Evolutionary conservation across 768 basidiomycete species (phyloP), one percentile per base, ranked within the genome.

Genomic region (Serendipita vermifera): DNA sequence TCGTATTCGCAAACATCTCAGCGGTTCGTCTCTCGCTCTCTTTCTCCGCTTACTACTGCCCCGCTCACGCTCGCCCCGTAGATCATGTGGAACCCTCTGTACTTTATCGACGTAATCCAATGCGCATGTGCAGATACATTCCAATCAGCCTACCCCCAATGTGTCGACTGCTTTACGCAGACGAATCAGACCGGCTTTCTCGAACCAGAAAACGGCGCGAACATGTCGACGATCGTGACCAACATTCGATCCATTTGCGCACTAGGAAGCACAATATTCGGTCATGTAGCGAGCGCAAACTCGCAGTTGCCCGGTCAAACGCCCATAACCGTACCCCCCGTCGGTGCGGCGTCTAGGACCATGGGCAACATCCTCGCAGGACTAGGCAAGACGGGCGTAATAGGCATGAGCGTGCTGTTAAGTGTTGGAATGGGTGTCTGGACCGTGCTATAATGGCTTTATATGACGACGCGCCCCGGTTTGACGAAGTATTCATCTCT

Each of bases 51-150:
- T 24, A 22, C 29, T 15, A 51, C 5, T 20, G 20, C 22, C 11
- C n/a, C 20, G 24, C 2, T 9, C n/a, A 20, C 2, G 11, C 46
- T 26, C 24, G 24, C 22, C 27, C 26, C 13, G 38, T 32, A 83
- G 81, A 71, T 83, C 60, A 74, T 83, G 40, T 77, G 78, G 61
- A 81, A 82, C 59, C 82, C 82, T 1, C 75, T 77, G 27, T 76
- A 76, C 1, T 82, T 82, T 66, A 71, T 82, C 59, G 73, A 75
- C 61, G 71, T 80, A 40, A 81, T 83, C 63, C 73, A 77, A 66
- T 83, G 82, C 66, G 73, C 80, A 3, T 85, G 83, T 63, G 70
- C 73, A 2, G 71, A 74, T 41, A 71, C 74, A 2, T 76, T 75
- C 65, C 66, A 73, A 57, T 59, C 66, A 48, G 66, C 64, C 7